Evolutionary conservation across 2,329 filamentous ascomycete genomes (phyloP), one percentile per base, ranked within the genome.

Genomic region (Hortaea werneckii): DNA sequence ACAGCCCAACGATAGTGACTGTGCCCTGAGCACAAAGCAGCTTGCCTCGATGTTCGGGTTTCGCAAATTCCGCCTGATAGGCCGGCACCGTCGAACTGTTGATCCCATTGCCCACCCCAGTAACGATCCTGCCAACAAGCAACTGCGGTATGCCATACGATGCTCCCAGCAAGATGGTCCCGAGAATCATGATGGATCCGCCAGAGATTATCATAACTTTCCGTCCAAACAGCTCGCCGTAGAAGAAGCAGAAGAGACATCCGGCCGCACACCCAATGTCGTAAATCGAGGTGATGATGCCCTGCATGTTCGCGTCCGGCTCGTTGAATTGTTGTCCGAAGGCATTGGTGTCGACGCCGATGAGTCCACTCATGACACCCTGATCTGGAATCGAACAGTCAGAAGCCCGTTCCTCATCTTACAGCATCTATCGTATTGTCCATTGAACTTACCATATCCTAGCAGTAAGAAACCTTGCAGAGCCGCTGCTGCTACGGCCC

Each of bases 1-100:
- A 43, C 11, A 47, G 29, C 9, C 45, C 45, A 27, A 42, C 38
- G n/a, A 44, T 29, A 55, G 73, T 75, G 50, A 76, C 60, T 34
- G 71, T 63, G 34, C 73, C 72, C 58, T 76, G 72, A 10, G 75
- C 66, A 69, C 75, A 75, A 54, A 76, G 71, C 52, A 75, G 59
- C 50, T 73, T 68, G 6, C 73, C 73, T 47, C 73, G 66, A 40
- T 65, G 65, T 49, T 76, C 71, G 6, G 71, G 67, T 52, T 72
- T 72, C 37, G 70, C 72, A 44, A 70, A 74, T 57, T 75, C 72
- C 1, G 66, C 67, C 45, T 75, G 71, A 68, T 70, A 76, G 11
- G 68, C 73, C 5, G 73, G 73, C 10, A 76, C 72, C 0, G 72
- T 74, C 0, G 69, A 72, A 0, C 71, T 74, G 50, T 75, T 75